Percentiles rank a stretch among this genome's conserved stretches.
Conservation (phyloP, 2,329 filamentous ascomycete genomes). For the Alternaria brassicae region DNA sequence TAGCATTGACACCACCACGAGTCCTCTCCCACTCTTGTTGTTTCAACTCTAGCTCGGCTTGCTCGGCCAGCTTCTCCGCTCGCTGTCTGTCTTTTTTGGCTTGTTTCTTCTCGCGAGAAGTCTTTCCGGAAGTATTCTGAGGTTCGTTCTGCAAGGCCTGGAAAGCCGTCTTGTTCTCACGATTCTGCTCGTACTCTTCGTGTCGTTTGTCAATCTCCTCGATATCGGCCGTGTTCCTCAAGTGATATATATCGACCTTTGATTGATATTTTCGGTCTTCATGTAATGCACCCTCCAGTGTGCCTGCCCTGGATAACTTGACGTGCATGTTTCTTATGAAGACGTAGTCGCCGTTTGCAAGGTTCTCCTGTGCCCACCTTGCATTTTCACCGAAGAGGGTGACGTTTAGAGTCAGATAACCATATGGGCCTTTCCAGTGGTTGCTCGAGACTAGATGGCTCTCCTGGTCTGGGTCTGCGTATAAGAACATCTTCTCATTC, state of each 20-base stretch:
- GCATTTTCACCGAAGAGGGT: constrained; percentile 75
- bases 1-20: constrained; percentile 45
- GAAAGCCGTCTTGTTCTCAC: constrained; percentile 21
- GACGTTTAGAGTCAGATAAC: constrained; percentile 73
- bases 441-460: constrained; percentile 34
- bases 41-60: constrained; percentile 33
- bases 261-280: constrained; percentile 61
- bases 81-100: constrained; percentile 46
- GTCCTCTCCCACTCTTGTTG: constrained; percentile 19
- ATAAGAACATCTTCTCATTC: constrained; percentile 69
- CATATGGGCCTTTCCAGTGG: constrained; percentile 77
- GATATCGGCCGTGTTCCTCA: constrained; percentile 17
- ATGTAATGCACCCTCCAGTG: constrained; percentile 76
- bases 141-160: constrained; percentile 23
- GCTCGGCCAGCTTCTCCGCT: constrained; percentile 44
- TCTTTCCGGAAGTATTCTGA: constrained; percentile 28
- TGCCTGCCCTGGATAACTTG: constrained; percentile 59
- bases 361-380: constrained; percentile 60
- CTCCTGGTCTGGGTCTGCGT: constrained; percentile 49
- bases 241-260: constrained; percentile 64
- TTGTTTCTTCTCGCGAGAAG: constrained; percentile 45
- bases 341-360: constrained; percentile 69
- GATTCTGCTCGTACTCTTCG: constrained; percentile 63
- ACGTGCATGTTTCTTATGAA: constrained; percentile 75
- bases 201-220: constrained; percentile 62